These are phyloP conservation scores for Moringa oleifera DNA, from an alignment of 345 rosid species.

Conservation along the genomic window DNA sequence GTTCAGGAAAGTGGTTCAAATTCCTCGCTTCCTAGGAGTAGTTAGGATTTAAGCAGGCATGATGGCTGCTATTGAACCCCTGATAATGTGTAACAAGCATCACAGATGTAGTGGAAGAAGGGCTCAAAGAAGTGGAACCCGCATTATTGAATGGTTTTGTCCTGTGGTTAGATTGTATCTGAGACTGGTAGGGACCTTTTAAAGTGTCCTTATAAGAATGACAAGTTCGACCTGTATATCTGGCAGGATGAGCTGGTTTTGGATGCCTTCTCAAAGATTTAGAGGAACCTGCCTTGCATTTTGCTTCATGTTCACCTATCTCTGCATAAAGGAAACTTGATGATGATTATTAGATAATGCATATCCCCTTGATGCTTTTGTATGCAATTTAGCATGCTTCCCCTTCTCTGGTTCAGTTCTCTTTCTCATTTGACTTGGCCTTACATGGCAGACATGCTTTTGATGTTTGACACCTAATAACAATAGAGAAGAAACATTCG, in stretches of 20 bases:
- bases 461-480: conserved; percentile 33
- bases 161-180: conserved; percentile 17
- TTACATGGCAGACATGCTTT: conserved; percentile 25
- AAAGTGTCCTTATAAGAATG: conserved; percentile 19
- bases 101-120: conserved; percentile 4
- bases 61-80: conserved; percentile 16
- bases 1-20: conserved; percentile 18
- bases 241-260: conserved; percentile 15
- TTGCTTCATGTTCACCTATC: conserved; percentile 13
- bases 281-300: conserved; percentile 11
- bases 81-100: conserved; percentile 22
- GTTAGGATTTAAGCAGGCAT: conserved; percentile 18
- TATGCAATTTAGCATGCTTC: conserved; percentile 12
- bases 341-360: conserved; percentile 18
- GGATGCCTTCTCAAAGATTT: conserved; percentile 21
- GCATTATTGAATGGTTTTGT: conserved; percentile 18
- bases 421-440: conserved; percentile 22
- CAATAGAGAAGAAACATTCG: conserved; percentile 8
- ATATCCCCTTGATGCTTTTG: conserved; percentile 11
- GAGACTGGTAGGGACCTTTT: conserved; percentile 12
- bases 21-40: conserved; percentile 21
- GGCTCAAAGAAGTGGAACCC: conserved; percentile 24
- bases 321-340: conserved; percentile 12
- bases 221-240: conserved; percentile 16
- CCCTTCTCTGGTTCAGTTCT: conserved; percentile 20